Base-by-base conservation (phyloP, 371 early-diverging fungal species). In the Rhizopus stolonifer region DNA sequence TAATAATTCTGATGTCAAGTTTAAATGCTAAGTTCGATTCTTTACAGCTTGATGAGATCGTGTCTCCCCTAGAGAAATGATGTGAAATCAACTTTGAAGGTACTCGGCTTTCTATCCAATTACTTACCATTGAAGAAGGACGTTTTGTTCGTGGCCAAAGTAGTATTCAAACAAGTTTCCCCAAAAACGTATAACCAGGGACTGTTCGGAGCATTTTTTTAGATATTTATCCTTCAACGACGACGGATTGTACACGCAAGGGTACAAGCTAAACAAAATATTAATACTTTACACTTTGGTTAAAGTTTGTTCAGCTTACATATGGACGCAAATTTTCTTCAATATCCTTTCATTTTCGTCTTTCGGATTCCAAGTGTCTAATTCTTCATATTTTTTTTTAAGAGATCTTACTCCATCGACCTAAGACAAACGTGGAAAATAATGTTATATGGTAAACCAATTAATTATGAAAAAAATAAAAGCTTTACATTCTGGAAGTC, bases 51-150 rank as follows among this genome's bases (percentile, higher is more conserved):
- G 14, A 4, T 0, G 38, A 36, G 6, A 53, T n/a, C 3, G 36
- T 53, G 36, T 53, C 53, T 0, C 34, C 53, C 52, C 45, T 53
- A 36, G 34, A 45, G 13, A 53, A 53, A 53, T 26, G 21, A 40
- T 8, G 10, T 29, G 26, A 49, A 24, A 32, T 49, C 38, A 49
- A 39, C 50, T 50, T 40, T 38, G 26, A 50, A 21, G 26, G 26
- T 39, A 25, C 25, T 49, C 34, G 22, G 15, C 39, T 25, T 49
- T 50, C 42, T 29, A 42, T 50, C 29, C 39, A 49, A 38, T 42
- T 40, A 39, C 51, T 40, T 42, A 50, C 51, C 26, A 50, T 42
- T 40, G 51, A 9, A 50, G 14, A 40, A 50, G 18, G 5, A 40
- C 25, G 0, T 29, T 29, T 40, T 50, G 18, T 17, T 26, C 0